Percentiles rank a stretch among this genome's conserved stretches.
These are phyloP conservation scores for Letharia lupina DNA, from an alignment of 495 filamentous ascomycete species.

Conservation along the genomic window DNA sequence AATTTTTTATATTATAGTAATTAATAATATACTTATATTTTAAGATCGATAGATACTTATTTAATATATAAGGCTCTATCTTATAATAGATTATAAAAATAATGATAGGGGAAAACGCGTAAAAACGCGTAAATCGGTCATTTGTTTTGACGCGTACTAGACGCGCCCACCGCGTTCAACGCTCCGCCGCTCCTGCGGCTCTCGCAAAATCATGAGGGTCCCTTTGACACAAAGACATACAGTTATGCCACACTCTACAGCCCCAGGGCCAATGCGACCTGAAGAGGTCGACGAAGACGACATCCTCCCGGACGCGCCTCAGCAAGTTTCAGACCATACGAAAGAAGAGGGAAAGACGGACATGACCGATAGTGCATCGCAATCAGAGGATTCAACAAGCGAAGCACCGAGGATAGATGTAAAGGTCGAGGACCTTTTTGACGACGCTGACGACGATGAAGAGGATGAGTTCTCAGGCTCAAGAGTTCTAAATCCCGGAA, in stretches of 20 bases:
- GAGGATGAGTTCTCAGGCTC: constrained; percentile 68
- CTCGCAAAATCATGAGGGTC: no score
- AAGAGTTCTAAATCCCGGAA: constrained; percentile 39
- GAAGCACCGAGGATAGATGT: constrained; percentile 34
- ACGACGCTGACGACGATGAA: constrained; percentile 54
- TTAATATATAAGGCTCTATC: no score
- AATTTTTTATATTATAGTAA: no score
- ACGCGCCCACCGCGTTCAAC: no score
- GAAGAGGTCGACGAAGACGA: constrained; percentile 15
- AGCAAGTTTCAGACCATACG: background rate
- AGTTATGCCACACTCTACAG: constrained; percentile 25
- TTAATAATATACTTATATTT: no score
- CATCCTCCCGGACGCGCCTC: constrained; percentile 21
- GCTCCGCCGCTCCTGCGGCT: no score
- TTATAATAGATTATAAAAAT: no score
- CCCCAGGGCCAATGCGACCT: background rate
- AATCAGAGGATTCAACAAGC: background rate
- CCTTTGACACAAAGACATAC: background rate
- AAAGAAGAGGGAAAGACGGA: constrained; percentile 8
- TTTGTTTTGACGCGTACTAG: no score
- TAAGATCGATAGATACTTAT: no score
- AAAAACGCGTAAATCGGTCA: no score
- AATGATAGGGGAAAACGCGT: no score
- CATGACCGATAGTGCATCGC: background rate
- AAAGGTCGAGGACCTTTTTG: constrained; percentile 74